Percentiles rank a stretch among this genome's conserved stretches.
Evolutionary conservation across 139 green algal species (phyloP).

Genomic region (Chlamydomonas sp.): DNA sequence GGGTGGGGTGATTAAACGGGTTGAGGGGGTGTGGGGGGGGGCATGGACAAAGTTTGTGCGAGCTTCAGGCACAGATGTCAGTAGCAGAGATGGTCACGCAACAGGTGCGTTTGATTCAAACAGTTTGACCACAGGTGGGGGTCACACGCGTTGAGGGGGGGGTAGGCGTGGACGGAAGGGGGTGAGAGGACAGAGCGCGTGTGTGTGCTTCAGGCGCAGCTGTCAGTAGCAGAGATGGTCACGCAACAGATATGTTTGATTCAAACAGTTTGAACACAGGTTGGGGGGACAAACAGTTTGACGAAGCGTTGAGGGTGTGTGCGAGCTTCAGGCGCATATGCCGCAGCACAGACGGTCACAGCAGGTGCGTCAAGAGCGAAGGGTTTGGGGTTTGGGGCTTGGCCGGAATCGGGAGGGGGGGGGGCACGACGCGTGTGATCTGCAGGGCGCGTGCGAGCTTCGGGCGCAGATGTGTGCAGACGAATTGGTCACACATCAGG

Average conservation of each 20-base stretch:
- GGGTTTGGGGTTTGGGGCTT: background rate
- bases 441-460: too few species aligned
- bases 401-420: background rate
- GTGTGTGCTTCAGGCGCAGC: conserved; percentile 32
- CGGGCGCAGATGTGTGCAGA: too few species aligned
- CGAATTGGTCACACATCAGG: background rate
- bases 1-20: too few species aligned
- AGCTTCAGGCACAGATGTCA: conserved; percentile 34
- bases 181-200: background rate
- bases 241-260: too few species aligned
- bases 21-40: background rate
- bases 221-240: conserved; percentile 28
- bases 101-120: too few species aligned
- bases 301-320: too few species aligned
- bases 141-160: too few species aligned
- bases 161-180: background rate
- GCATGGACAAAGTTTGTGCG: conserved; percentile 4
- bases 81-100: conserved; percentile 28
- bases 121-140: too few species aligned
- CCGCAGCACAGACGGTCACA: background rate
- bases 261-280: too few species aligned
- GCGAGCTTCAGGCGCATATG: background rate
- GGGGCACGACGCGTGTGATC: too few species aligned
- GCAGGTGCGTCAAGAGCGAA: background rate
- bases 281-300: too few species aligned